A percentile compares a stretch with the other conserved stretches of the same genome.
phyloP scores from a whole-genome alignment of 1,284 basidiomycete species.

The Ganoderma multipileum region DNA sequence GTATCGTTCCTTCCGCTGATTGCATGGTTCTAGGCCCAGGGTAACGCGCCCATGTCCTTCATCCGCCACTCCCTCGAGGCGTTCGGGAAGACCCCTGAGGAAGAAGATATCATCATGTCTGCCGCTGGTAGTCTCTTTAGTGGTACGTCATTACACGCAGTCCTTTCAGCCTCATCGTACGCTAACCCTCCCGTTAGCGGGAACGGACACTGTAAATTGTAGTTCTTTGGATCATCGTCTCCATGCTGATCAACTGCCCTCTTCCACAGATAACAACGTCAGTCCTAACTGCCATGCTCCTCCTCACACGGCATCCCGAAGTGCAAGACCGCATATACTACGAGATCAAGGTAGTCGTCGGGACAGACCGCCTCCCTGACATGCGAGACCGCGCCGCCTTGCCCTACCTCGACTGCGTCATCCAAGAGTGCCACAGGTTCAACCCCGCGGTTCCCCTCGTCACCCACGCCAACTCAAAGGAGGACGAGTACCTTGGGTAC shows the following conservation, averaged over 20 bases:
- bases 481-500: slow-evolving; percentile 53
- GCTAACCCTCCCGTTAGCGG: slow-evolving; percentile 2
- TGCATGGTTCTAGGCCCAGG: background rate
- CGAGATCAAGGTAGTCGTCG: slow-evolving; percentile 37
- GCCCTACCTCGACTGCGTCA: slow-evolving; percentile 29
- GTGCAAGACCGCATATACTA: slow-evolving; percentile 34
- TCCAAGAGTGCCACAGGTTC: slow-evolving; percentile 20
- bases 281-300: slow-evolving; percentile 34
- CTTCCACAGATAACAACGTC: slow-evolving; percentile 1
- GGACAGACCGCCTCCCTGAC: slow-evolving; percentile 29
- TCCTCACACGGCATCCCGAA: slow-evolving; percentile 37
- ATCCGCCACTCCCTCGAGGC: slow-evolving; percentile 3
- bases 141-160: slow-evolving; percentile 7
- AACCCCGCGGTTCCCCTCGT: slow-evolving; percentile 12
- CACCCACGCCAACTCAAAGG: slow-evolving; percentile 34
- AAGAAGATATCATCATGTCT: slow-evolving; percentile 19
- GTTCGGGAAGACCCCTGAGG: background rate
- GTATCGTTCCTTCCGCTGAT: background rate
- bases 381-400: slow-evolving; percentile 34
- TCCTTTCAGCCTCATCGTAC: background rate
- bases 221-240: too few species aligned
- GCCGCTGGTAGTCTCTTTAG: slow-evolving; percentile 21
- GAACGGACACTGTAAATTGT: slow-evolving; percentile 15
- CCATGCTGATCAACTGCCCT: background rate
- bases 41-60: slow-evolving; percentile 9